Percentiles rank a stretch among this genome's conserved stretches.
Evolutionary conservation across 352 stramenopile species (phyloP).

Genomic region (Phytophthora crassamura): DNA sequence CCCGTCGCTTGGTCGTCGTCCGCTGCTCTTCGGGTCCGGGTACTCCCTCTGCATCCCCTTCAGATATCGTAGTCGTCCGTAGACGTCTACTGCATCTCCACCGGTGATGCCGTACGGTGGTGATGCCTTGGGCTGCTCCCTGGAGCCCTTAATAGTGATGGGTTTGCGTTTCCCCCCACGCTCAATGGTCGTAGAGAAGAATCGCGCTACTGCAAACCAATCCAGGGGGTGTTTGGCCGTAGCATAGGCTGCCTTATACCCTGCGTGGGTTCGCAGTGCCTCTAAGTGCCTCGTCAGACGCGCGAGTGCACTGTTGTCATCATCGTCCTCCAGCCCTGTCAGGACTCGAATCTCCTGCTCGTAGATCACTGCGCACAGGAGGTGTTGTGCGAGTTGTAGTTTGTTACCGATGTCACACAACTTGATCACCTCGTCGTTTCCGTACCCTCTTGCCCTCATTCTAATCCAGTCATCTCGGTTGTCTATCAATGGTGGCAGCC

Average conservation of each 20-base stretch:
- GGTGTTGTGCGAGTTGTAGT: not conserved
- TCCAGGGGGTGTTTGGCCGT: not conserved
- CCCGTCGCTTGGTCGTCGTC: too few relatives aligned
- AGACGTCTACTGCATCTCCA: too few relatives aligned
- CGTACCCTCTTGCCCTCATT: not conserved
- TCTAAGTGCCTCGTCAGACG: not conserved
- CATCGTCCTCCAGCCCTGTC: too few relatives aligned
- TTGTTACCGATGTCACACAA: not conserved
- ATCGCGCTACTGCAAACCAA: not conserved
- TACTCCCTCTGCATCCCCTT: too few relatives aligned
- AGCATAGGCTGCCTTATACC: not conserved
- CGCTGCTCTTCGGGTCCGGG: too few relatives aligned
- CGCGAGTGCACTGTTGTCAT: not conserved
- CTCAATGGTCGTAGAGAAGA: not conserved
- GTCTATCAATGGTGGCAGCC: not conserved
- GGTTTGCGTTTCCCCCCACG: too few relatives aligned
- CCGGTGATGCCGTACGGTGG: too few relatives aligned
- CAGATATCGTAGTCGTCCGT: too few relatives aligned
- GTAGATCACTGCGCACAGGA: not conserved
- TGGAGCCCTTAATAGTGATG: too few relatives aligned
- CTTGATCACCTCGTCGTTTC: not conserved
- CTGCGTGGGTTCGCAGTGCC: not conserved
- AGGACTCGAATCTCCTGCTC: not conserved
- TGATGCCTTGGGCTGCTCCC: too few relatives aligned
- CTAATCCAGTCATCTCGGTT: not conserved